Evolutionary conservation across 176 grass and related monocot genomes (phyloP).

Genomic region (Carex pumila): DNA sequence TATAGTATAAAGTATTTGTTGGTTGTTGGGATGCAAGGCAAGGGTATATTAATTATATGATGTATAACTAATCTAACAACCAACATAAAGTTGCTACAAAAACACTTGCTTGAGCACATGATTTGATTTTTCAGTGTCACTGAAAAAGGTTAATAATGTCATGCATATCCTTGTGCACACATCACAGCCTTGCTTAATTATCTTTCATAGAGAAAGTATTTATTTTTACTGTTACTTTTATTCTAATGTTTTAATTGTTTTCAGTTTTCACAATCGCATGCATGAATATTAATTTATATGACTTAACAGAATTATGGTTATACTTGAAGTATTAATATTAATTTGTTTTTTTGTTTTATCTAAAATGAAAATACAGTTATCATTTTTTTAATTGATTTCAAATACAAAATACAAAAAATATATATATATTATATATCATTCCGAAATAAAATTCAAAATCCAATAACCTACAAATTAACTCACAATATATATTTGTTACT

Average conservation of each 20-base stretch:
- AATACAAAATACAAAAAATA: not conserved
- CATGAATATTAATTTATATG: not conserved
- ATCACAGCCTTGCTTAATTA: not conserved
- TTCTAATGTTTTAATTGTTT: not conserved
- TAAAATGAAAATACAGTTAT: not conserved
- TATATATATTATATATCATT: not conserved
- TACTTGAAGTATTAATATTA: not conserved
- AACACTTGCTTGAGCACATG: not conserved
- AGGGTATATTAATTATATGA: constrained; percentile 10
- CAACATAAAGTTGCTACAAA: constrained; percentile 8
- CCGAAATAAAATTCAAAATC: not conserved
- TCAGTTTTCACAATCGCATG: not conserved
- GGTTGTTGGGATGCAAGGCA: constrained; percentile 18
- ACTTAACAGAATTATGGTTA: not conserved
- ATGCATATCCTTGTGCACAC: not conserved
- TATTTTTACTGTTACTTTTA: not conserved
- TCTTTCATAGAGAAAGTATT: not conserved
- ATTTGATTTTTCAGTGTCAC: not conserved
- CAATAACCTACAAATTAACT: not conserved
- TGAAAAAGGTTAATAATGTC: not conserved
- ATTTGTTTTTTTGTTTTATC: not conserved
- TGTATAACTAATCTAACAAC: constrained; percentile 15
- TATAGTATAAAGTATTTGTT: constrained; percentile 15
- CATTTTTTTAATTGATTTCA: not conserved
- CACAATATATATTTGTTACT: no score